Evolutionary conservation across 2,329 filamentous ascomycete genomes (phyloP), one percentile per base, ranked within the genome.

Genomic region (Cladophialophora carrionii): DNA sequence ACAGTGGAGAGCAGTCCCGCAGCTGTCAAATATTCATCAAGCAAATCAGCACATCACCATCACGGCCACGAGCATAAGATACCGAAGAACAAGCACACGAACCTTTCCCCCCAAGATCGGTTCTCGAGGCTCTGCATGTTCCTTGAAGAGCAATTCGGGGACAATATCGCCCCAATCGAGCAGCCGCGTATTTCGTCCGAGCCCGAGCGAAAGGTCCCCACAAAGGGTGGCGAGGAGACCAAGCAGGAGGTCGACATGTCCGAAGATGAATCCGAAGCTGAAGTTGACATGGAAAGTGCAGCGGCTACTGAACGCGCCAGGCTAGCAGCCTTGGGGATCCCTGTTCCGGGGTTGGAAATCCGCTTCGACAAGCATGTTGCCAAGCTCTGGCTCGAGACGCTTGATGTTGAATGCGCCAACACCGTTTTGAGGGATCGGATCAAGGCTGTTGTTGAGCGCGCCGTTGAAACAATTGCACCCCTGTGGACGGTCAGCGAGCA

Each of bases 111-210:
- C 0, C 83, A 89, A 52, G 91, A 96, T 71, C 89, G 91, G 48
- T 87, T 98, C 48, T 86, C 89, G 68, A 88, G 94, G 37, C 87
- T 99, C 22, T 90, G 96, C 79, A 91, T 96, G 87, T 96, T 99
- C 81, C 88, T 99, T 14, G 95, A 99, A 81, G 91, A 93, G 2
- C 95, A 99, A 76, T 99, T 99, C 74, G 95, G 95, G 67, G 89
- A 95, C 69, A 89, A 91, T 65, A 88, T 98, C 63, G 83, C 85
- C 0, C 92, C 94, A 4, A 90, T 98, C 70, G 84, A 88, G 24
- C 80, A 73, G 80, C 92, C 65, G 85, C 87, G 76, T 76, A 72
- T 80, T 32, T 70, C 73, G n/a, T 74, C 71, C 60, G 60, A 54
- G 14, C 32, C 61, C 12, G 71, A 76, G 9, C 72, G 72, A 65